Evolutionary conservation across 805 yeast species (phyloP), one percentile per base, ranked within the genome.

Genomic region (Metschnikowia sp.): DNA sequence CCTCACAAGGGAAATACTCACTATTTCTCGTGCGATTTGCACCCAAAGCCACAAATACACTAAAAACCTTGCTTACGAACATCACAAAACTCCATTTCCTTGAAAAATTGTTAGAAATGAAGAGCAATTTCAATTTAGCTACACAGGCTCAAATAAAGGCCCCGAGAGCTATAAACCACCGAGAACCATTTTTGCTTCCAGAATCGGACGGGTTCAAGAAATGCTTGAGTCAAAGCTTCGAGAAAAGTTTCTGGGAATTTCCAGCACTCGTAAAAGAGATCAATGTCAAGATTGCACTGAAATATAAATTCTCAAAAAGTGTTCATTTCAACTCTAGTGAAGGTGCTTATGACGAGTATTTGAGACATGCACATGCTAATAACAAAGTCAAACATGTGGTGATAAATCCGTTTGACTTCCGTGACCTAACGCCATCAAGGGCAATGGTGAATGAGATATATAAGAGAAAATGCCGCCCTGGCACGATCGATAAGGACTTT

Each of bases 361-460:
- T 40, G 10, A 28, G 38, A 15, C 31, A 34, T 6, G 8, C 32
- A 12, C 13, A 28, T 11, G 15, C 15, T 15, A 22, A 28, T 6
- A 13, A 6, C 28, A 18, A 10, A 11, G 6, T 36, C 3, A n/a
- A 15, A 9, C 29, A 22, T 13, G 30, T 15, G 30, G 10, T 40
- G 10, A 31, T 49, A 8, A 45, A 43, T 34, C 52, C 52, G 6
- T 43, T 45, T 6, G 52, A 49, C 36, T 49, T 45, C 26, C 10
- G n/a, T 8, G 22, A 26, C 22, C 30, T 49, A 45, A 29, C 30
- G 18, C 52, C 52, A 5, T 40, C 45, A 2, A 22, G n/a, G 13
- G 39, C 41, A 8, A 40, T 33, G 13, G 13, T 36, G 3, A 4
- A n/a, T 1, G 42, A 40, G 13, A 31, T 45, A 10, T 26, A 19